These are phyloP conservation scores for Trichoderma breve DNA, from an alignment of 2,329 filamentous ascomycete species.

Conservation along the genomic window DNA sequence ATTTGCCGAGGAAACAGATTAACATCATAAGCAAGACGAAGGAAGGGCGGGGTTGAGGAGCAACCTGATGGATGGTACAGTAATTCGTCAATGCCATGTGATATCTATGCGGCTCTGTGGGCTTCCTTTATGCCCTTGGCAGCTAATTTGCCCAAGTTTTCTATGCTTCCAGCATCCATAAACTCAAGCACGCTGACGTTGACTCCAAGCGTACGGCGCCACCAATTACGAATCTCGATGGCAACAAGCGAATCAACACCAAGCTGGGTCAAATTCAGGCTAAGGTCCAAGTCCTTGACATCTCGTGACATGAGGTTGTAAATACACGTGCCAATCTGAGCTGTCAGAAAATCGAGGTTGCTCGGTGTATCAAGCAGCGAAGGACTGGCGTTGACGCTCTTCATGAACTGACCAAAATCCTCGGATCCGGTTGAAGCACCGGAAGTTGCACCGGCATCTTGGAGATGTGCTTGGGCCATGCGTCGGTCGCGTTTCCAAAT, in stretches of 20 bases:
- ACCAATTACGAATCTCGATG: constrained; percentile 26
- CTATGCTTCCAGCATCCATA: constrained; percentile 19
- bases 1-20: not conserved
- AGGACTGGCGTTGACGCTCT: constrained; percentile 3
- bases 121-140: not conserved
- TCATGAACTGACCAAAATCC: constrained; percentile 20
- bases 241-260: constrained; percentile 25
- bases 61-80: not conserved
- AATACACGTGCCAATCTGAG: constrained; percentile 19
- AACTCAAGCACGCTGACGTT: constrained; percentile 21
- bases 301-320: constrained; percentile 20
- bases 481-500: constrained; percentile 21
- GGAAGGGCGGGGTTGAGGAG: not conserved
- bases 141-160: constrained; percentile 9
- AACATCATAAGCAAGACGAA: not conserved
- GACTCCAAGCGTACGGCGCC: constrained; percentile 19
- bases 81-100: not conserved
- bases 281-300: constrained; percentile 17
- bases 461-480: constrained; percentile 12
- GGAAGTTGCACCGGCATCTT: not conserved
- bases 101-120: not conserved
- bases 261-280: constrained; percentile 9
- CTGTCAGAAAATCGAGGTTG: constrained; percentile 1
- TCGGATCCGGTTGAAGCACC: constrained; percentile 6
- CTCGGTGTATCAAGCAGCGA: constrained; percentile 10